Evolutionary conservation across 768 basidiomycete genomes (phyloP).

Genomic region (Mrakia frigida): DNA sequence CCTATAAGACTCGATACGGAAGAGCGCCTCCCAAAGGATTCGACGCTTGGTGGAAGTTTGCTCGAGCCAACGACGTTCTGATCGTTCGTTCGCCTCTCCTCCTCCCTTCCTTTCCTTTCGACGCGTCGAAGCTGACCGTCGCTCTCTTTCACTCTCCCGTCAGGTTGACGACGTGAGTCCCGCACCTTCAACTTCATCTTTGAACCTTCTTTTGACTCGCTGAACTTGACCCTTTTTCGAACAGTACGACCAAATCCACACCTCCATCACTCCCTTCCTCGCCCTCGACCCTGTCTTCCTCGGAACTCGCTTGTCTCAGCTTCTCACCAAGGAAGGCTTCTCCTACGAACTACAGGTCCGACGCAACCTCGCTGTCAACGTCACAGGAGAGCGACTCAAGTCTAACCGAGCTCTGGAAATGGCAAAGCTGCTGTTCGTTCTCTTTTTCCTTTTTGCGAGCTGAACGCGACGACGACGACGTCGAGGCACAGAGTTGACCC

Average conservation of each 20-base stretch:
- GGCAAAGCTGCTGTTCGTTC: neutral
- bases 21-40: slow-evolving; percentile 39
- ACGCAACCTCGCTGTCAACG: neutral
- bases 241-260: slow-evolving; percentile 39
- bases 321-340: slow-evolving; percentile 2
- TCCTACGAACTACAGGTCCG: slow-evolving; percentile 3
- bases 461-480: too few species aligned
- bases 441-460: too few species aligned
- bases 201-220: too few species aligned
- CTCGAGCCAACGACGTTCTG: slow-evolving; percentile 8
- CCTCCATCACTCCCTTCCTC: slow-evolving; percentile 37
- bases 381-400: neutral
- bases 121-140: neutral
- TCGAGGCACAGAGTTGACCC: neutral
- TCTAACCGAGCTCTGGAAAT: neutral
- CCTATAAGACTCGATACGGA: slow-evolving; percentile 37
- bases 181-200: neutral
- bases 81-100: neutral
- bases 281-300: slow-evolving; percentile 37
- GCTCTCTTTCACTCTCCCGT: neutral
- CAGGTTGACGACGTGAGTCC: slow-evolving; percentile 24
- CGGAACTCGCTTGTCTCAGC: slow-evolving; percentile 23
- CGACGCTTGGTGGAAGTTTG: slow-evolving; percentile 40
- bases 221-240: neutral
- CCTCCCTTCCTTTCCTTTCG: neutral